A percentile compares a stretch with the other conserved stretches of the same genome.
Conservation (phyloP, 352 stramenopile species). For the Pilasporangium apinafurcum region DNA sequence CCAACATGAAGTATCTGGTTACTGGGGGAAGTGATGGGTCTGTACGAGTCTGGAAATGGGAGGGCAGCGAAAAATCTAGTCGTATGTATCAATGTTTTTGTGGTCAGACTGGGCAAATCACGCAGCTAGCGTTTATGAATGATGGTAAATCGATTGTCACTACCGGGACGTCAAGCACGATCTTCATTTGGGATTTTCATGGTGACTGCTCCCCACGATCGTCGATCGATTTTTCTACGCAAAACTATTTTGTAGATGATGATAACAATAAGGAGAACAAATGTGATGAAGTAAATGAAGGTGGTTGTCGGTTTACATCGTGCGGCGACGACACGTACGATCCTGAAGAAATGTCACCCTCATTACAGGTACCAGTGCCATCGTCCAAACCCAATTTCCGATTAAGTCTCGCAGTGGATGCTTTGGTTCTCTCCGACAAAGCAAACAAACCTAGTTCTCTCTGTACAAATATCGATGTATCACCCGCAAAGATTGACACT, state of each 20-base stretch:
- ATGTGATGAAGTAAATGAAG: no score
- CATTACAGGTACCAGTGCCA: slow-evolving; percentile 6
- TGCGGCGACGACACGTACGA: neutral
- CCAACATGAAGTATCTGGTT: slow-evolving; percentile 60
- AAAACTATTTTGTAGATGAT: neutral
- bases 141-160: slow-evolving; percentile 33
- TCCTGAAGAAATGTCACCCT: slow-evolving; percentile 8
- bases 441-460: neutral
- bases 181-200: slow-evolving; percentile 60
- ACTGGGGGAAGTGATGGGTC: slow-evolving; percentile 51
- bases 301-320: no score
- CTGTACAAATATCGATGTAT: neutral
- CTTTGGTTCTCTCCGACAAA: slow-evolving; percentile 13
- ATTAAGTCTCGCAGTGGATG: slow-evolving; percentile 25
- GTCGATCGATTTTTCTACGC: neutral
- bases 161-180: slow-evolving; percentile 28
- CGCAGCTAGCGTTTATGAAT: slow-evolving; percentile 27
- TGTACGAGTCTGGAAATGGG: slow-evolving; percentile 57
- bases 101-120: slow-evolving; percentile 29
- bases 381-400: slow-evolving; percentile 26
- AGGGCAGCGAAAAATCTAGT: slow-evolving; percentile 30
- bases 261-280: neutral
- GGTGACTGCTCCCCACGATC: no score
- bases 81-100: slow-evolving; percentile 60
- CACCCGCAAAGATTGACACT: neutral